phyloP scores from a whole-genome alignment of 2,329 filamentous ascomycete genomes.

The Hymenoscyphus fructigenus region DNA sequence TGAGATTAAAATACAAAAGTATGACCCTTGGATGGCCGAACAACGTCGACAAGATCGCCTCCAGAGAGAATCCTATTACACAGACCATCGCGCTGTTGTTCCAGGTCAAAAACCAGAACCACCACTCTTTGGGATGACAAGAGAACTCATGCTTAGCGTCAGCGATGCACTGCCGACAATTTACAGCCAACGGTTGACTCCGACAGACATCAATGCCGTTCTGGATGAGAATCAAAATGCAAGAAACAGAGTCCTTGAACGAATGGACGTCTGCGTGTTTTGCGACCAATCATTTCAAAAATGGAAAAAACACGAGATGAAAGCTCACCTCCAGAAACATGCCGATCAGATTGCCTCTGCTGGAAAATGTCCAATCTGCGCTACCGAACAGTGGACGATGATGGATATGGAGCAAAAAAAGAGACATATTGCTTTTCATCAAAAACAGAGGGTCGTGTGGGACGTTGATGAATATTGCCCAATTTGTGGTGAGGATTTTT shows the following conservation, averaged over 20 bases:
- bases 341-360: constrained; percentile 21
- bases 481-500: constrained; percentile 26
- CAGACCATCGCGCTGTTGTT: constrained; percentile 29
- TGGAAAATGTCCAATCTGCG: constrained; percentile 30
- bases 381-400: constrained; percentile 23
- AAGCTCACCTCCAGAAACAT: constrained; percentile 24
- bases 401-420: constrained; percentile 26
- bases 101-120: constrained; percentile 27
- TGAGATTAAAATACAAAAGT: constrained; percentile 17
- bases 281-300: constrained; percentile 22
- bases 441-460: constrained; percentile 19
- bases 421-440: constrained; percentile 25
- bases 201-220: constrained; percentile 27
- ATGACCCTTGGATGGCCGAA: constrained; percentile 23
- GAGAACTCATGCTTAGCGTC: constrained; percentile 21
- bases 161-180: constrained; percentile 25
- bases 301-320: constrained; percentile 21
- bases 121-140: constrained; percentile 23
- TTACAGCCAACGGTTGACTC: constrained; percentile 25
- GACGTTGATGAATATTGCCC: constrained; percentile 25
- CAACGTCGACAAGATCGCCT: constrained; percentile 23
- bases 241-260: constrained; percentile 27
- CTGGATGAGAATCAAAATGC: constrained; percentile 26
- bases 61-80: constrained; percentile 24
- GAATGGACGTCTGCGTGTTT: constrained; percentile 24